Conservation (phyloP, 805 yeast species). For the Wickerhamomyces rabaulensis region DNA sequence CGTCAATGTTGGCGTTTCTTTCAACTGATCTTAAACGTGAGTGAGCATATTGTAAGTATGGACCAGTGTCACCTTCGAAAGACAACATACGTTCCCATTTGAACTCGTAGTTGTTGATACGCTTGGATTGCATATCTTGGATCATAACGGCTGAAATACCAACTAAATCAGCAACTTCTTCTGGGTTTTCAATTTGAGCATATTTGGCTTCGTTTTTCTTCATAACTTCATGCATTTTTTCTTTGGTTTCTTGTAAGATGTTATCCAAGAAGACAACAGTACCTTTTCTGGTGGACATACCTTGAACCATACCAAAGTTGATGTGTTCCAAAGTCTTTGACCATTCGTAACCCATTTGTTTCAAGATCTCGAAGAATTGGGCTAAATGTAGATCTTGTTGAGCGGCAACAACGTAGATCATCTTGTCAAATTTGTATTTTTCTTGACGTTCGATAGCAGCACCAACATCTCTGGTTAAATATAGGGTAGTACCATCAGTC, state of each 20-base stretch:
- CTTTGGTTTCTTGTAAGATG: conserved; percentile 88
- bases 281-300: conserved; percentile 98
- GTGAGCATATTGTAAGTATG: conserved; percentile 97
- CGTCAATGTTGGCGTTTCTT: conserved; percentile 64
- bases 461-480: conserved; percentile 94
- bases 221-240: conserved; percentile 96
- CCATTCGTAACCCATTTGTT: conserved; percentile 88
- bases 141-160: conserved; percentile 98
- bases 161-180: conserved; percentile 87
- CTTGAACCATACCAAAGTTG: conserved; percentile 96
- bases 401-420: conserved; percentile 92
- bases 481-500: conserved; percentile 91
- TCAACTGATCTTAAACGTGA: conserved; percentile 93
- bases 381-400: conserved; percentile 95
- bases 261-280: conserved; percentile 96
- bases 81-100: conserved; percentile 98
- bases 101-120: conserved; percentile 93
- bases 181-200: conserved; percentile 90
- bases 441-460: conserved; percentile 91
- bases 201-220: conserved; percentile 85
- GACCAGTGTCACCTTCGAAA: conserved; percentile 99
- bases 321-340: conserved; percentile 75
- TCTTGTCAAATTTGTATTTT: conserved; percentile 82
- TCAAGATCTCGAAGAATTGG: conserved; percentile 90
- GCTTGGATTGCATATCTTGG: conserved; percentile 97